A percentile compares a stretch with the other conserved stretches of the same genome.
These are phyloP conservation scores for Fusarium praegraminearum DNA, from an alignment of 2,329 filamentous ascomycete species.

Conservation along the genomic window DNA sequence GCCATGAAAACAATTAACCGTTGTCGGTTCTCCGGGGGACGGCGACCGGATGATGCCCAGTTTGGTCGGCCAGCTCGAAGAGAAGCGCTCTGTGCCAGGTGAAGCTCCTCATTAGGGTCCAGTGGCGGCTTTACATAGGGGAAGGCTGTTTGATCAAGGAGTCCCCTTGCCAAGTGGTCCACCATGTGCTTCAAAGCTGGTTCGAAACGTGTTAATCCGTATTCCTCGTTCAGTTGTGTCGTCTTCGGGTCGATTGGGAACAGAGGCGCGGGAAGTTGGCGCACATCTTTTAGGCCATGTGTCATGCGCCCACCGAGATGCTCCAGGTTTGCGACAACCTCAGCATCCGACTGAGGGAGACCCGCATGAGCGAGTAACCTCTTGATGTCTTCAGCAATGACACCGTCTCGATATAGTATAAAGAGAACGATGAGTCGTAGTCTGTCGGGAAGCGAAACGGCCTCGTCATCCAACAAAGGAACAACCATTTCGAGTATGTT, in stretches of 20 bases:
- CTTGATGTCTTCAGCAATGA: constrained; percentile 85
- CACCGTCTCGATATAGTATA: constrained; percentile 84
- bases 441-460: constrained; percentile 77
- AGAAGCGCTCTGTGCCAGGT: constrained; percentile 74
- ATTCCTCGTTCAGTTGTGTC: constrained; percentile 75
- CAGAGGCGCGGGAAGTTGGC: constrained; percentile 72
- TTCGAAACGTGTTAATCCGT: constrained; percentile 87
- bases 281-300: constrained; percentile 79
- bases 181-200: constrained; percentile 86
- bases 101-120: constrained; percentile 70
- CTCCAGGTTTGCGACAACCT: constrained; percentile 81
- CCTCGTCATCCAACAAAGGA: constrained; percentile 87
- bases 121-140: constrained; percentile 79
- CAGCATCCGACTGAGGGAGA: constrained; percentile 78
- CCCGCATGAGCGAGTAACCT: constrained; percentile 86
- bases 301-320: constrained; percentile 81
- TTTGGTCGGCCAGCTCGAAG: constrained; percentile 92
- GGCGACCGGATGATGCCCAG: constrained; percentile 87
- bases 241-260: constrained; percentile 75
- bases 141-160: constrained; percentile 74
- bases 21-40: constrained; percentile 82
- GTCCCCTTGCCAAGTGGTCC: constrained; percentile 76
- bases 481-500: constrained; percentile 88
- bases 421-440: constrained; percentile 89
- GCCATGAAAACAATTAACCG: constrained; percentile 95